Base-by-base conservation (phyloP, 106 monocot genomes). In the Dioscorea dumetorum region DNA sequence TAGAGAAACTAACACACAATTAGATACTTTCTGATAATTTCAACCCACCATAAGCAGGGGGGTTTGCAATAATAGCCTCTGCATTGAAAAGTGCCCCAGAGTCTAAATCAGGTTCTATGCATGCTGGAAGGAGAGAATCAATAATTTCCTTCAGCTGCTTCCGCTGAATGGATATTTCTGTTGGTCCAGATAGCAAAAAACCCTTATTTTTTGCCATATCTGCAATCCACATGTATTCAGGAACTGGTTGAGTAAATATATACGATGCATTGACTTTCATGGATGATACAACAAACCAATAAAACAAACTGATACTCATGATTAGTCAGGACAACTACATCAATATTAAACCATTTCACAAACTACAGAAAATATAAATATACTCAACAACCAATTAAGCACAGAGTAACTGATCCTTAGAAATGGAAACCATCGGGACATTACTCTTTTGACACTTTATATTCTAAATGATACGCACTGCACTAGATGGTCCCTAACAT, bases 31-130 rank as follows among this genome's bases (percentile, higher is more conserved):
- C 18, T 18, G 33, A 8, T 20, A 51, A 31, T 63, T 13, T 17
- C 78, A 67, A 23, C 90, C 81, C 62, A 95, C 95, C 95, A 72
- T 86, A 91, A 74, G 95, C 91, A 77, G 91, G 91, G 78, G 95
- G 95, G 72, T 95, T 95, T 20, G 95, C 91, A 82, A 95, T 91
- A 22, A 95, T 85, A 60, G 88, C 95, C 72, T 95, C 88, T 69
- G 95, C 95, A 74, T 71, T 82, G 70, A 95, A 95, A 56, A 81
- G 75, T 63, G 68, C 64, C 12, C 91, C 88, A 58, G 91, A 79
- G 50, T 89, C 89, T 58, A 88, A 66, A 82, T 97, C 91, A 76
- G 97, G 97, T 72, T 89, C 97, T 50, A 88, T 97, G 67, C 97
- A 97, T 62, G 97, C 97, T 73, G 97, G 86, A 74, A 92, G 74